These are phyloP conservation scores for Globisporangium heterothallicum DNA, from an alignment of 352 stramenopile species.

Conservation along the genomic window DNA sequence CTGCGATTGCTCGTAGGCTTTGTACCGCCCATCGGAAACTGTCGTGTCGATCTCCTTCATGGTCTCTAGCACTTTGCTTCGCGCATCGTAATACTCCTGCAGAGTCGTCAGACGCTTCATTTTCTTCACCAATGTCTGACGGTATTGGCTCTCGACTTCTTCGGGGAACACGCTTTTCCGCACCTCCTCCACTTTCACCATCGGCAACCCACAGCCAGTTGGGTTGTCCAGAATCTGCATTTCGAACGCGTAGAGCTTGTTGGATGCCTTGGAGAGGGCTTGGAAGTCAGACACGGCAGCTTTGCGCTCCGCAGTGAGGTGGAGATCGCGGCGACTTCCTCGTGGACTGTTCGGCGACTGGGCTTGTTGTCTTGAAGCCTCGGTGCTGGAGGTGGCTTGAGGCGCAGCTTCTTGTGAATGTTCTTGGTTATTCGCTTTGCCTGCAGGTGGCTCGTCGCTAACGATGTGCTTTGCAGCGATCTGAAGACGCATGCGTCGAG, in stretches of 20 bases:
- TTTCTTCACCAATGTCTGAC: slow-evolving; percentile 50
- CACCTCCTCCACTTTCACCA: slow-evolving; percentile 44
- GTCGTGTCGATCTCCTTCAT: slow-evolving; percentile 28
- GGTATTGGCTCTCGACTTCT: slow-evolving; percentile 43
- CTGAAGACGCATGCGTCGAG: slow-evolving; percentile 23
- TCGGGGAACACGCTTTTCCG: slow-evolving; percentile 50
- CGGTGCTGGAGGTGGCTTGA: neutral
- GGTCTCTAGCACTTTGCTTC: slow-evolving; percentile 38
- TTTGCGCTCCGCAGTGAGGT: slow-evolving; percentile 15
- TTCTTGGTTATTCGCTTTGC: slow-evolving; percentile 19
- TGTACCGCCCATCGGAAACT: slow-evolving; percentile 17
- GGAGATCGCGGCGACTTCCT: slow-evolving; percentile 1
- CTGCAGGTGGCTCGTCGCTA: slow-evolving; percentile 4
- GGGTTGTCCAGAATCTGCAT: slow-evolving; percentile 19
- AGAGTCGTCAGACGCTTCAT: slow-evolving; percentile 39
- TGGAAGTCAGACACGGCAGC: slow-evolving; percentile 30
- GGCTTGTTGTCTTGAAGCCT: neutral
- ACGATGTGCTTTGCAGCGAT: slow-evolving; percentile 33
- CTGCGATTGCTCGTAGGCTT: slow-evolving; percentile 17
- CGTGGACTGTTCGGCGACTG: slow-evolving; percentile 1
- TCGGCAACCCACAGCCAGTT: slow-evolving; percentile 12
- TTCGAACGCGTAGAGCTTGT: slow-evolving; percentile 29
- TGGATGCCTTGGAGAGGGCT: slow-evolving; percentile 25
- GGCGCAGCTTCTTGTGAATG: neutral
- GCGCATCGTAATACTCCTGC: slow-evolving; percentile 51